Percentiles rank a stretch among this genome's conserved stretches.
Evolutionary conservation across 805 yeast species (phyloP).

Genomic region (Saccharomycopsis sp.): DNA sequence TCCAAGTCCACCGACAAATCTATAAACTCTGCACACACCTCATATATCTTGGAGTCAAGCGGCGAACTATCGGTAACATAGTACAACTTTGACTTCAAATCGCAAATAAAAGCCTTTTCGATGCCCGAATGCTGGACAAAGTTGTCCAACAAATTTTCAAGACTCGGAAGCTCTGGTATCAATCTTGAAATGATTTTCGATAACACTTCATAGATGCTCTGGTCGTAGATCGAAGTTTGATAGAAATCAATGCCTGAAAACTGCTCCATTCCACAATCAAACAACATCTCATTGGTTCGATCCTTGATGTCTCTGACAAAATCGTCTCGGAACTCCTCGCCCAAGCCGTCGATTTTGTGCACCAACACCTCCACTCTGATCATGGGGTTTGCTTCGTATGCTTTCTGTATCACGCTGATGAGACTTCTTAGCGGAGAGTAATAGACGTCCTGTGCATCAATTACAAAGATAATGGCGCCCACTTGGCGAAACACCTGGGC

Average conservation of each 20-base stretch:
- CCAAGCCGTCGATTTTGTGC: slow-evolving; percentile 91
- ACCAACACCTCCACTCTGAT: slow-evolving; percentile 88
- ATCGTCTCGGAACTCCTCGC: slow-evolving; percentile 89
- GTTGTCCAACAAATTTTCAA: slow-evolving; percentile 83
- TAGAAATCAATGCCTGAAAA: slow-evolving; percentile 74
- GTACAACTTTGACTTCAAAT: slow-evolving; percentile 84
- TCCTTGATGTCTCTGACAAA: slow-evolving; percentile 96
- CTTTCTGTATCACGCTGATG: slow-evolving; percentile 81
- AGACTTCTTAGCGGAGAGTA: slow-evolving; percentile 82
- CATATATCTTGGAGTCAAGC: slow-evolving; percentile 90
- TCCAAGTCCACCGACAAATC: slow-evolving; percentile 89
- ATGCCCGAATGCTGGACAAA: slow-evolving; percentile 82
- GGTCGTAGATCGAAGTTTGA: slow-evolving; percentile 89
- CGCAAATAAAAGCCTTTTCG: slow-evolving; percentile 89
- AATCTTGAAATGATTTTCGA: slow-evolving; percentile 87
- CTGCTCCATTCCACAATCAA: slow-evolving; percentile 84
- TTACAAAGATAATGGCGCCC: slow-evolving; percentile 88
- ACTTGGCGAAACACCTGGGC: slow-evolving; percentile 69
- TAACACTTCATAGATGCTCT: slow-evolving; percentile 91
- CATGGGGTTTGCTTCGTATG: slow-evolving; percentile 72
- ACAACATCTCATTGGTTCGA: slow-evolving; percentile 84
- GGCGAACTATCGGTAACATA: slow-evolving; percentile 96
- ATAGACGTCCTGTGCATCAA: slow-evolving; percentile 94
- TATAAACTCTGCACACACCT: slow-evolving; percentile 94
- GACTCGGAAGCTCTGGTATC: slow-evolving; percentile 76